A percentile compares a stretch with the other conserved stretches of the same genome.
Conservation (phyloP, 805 yeast genomes). For the Candida takata region DNA sequence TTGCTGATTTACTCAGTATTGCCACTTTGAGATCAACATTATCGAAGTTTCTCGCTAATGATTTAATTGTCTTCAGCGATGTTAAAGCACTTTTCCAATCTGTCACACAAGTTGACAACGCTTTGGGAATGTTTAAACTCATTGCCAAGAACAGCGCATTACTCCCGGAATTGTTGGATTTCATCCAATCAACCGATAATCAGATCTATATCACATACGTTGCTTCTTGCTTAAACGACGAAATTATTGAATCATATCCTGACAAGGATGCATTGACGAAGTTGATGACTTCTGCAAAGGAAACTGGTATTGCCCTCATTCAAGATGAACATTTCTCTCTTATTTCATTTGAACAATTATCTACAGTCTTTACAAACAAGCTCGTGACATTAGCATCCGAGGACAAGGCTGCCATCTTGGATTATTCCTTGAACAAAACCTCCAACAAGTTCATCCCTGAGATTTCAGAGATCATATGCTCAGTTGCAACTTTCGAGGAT, state of each 20-base stretch:
- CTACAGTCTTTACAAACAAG: slow-evolving; percentile 19
- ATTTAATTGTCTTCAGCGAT: slow-evolving; percentile 16
- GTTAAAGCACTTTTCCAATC: slow-evolving; percentile 5
- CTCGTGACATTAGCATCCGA: slow-evolving; percentile 11
- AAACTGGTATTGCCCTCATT: slow-evolving; percentile 15
- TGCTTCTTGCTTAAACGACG: slow-evolving; percentile 9
- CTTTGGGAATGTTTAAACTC: slow-evolving; percentile 13
- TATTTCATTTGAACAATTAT: slow-evolving; percentile 25
- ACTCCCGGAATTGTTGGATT: slow-evolving; percentile 7
- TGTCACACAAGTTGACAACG: slow-evolving; percentile 4
- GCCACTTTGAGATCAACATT: slow-evolving; percentile 3
- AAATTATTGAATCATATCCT: not conserved
- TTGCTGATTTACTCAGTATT: slow-evolving; percentile 1
- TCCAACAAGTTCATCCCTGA: slow-evolving; percentile 26
- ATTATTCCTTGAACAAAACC: slow-evolving; percentile 22
- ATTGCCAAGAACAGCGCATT: slow-evolving; percentile 7
- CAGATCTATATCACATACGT: slow-evolving; percentile 7
- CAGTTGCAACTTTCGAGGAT: slow-evolving; percentile 10
- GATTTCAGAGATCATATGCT: slow-evolving; percentile 22
- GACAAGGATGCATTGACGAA: not conserved
- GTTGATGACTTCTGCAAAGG: slow-evolving; percentile 6
- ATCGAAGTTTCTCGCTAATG: slow-evolving; percentile 6
- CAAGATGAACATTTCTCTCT: slow-evolving; percentile 25
- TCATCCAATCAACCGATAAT: slow-evolving; percentile 5
- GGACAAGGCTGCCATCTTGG: slow-evolving; percentile 21